Evolutionary conservation across 2,329 filamentous ascomycete genomes (phyloP).

Genomic region (Hymenoscyphus fructigenus): DNA sequence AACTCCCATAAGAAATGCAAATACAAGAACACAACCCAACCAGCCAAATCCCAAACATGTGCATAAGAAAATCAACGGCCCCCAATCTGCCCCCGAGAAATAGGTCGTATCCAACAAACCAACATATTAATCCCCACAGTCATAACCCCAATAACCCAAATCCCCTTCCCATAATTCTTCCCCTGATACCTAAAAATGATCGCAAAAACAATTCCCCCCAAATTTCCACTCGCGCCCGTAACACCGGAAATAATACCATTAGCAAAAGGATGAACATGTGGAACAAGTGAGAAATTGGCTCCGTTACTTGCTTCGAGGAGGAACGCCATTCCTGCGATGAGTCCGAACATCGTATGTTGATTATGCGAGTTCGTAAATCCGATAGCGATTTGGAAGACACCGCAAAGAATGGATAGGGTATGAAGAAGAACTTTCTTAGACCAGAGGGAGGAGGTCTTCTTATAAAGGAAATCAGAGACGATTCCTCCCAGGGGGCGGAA

Average conservation of each 20-base stretch:
- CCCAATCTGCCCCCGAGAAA: constrained; percentile 54
- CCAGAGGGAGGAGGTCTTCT: constrained; percentile 50
- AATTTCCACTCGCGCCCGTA: constrained; percentile 77
- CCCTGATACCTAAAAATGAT: constrained; percentile 78
- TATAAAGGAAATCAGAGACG: constrained; percentile 44
- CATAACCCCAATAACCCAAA: constrained; percentile 83
- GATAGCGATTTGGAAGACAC: constrained; percentile 61
- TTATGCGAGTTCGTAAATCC: constrained; percentile 62
- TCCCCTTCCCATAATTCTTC: constrained; percentile 63
- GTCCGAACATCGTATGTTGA: constrained; percentile 68
- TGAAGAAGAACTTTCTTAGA: constrained; percentile 64
- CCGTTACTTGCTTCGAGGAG: constrained; percentile 86
- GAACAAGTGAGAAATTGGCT: constrained; percentile 81
- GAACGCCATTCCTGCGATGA: constrained; percentile 74
- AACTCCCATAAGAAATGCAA: too few species aligned
- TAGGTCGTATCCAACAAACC: constrained; percentile 61
- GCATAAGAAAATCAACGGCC: constrained; percentile 32
- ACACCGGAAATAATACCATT: constrained; percentile 77
- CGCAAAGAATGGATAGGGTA: constrained; percentile 53
- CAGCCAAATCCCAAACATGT: background rate
- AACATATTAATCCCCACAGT: constrained; percentile 67
- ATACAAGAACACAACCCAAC: background rate
- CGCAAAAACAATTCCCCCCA: constrained; percentile 83
- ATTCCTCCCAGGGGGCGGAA: constrained; percentile 66
- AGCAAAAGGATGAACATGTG: constrained; percentile 76